Evolutionary conservation across 192 early-diverging fungal species (phyloP).

Genomic region (Lunasporangiospora selenospora): DNA sequence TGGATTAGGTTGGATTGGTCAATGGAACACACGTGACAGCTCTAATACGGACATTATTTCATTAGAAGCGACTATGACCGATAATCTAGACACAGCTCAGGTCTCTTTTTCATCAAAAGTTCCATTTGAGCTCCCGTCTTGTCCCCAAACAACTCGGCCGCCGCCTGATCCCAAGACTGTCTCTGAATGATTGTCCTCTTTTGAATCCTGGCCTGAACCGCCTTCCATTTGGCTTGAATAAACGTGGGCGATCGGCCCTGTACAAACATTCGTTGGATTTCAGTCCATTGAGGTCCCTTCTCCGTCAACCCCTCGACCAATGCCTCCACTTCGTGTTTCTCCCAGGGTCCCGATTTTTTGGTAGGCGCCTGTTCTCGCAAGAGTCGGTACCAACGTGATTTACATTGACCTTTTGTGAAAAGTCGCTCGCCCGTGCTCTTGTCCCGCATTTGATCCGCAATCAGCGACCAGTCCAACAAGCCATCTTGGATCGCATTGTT

Average conservation of each 20-base stretch:
- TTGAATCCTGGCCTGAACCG: not conserved
- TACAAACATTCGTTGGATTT: constrained; percentile 3
- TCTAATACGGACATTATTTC: too few species aligned
- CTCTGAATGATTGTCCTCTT: constrained; percentile 8
- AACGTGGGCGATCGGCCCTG: constrained; percentile 20
- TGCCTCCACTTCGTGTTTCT: constrained; percentile 6
- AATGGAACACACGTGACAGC: too few species aligned
- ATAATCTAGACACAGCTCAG: constrained; percentile 2
- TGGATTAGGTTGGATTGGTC: too few species aligned
- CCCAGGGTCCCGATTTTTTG: constrained; percentile 7
- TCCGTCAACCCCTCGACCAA: constrained; percentile 3
- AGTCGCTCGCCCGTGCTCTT: not conserved
- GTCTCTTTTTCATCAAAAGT: not conserved
- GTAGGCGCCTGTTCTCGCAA: not conserved
- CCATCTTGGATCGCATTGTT: not conserved
- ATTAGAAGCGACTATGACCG: not conserved
- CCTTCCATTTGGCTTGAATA: constrained; percentile 26
- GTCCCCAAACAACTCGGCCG: not conserved
- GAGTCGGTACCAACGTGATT: constrained; percentile 17
- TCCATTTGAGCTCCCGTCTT: not conserved
- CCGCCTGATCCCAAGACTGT: constrained; percentile 2
- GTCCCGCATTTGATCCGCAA: too few species aligned
- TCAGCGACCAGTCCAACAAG: too few species aligned
- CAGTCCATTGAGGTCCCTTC: constrained; percentile 7
- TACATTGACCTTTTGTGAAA: constrained; percentile 23